Base-by-base conservation (phyloP, 805 yeast genomes). In the Priceomyces carsonii region DNA sequence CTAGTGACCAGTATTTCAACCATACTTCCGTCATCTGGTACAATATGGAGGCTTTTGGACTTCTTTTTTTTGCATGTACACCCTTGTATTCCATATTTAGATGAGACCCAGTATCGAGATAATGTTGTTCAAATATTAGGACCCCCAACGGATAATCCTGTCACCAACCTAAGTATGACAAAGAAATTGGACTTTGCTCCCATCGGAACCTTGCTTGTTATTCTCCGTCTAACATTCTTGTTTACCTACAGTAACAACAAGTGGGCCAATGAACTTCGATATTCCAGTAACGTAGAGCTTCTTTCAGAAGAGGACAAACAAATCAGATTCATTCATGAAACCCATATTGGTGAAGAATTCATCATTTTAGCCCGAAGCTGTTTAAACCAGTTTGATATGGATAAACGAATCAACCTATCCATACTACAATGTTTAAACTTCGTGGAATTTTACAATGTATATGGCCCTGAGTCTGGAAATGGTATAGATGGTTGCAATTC, bases 391-490 rank as follows among this genome's bases (percentile, higher is more conserved):
- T 23, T 23, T 7, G 26, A 23, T 23, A 5, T 23, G 26, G 26
- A 23, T 5, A 23, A 23, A 7, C 26, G 26, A 23, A 23, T 23
- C 5, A 23, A 23, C 26, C 8, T 23, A 5, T 23, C 26, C 6
- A 23, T 23, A 23, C 26, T 21, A 21, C 24, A 21, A 21, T 21
- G 24, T 21, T 21, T 21, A 10, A 21, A 8, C 10, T 21, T 21
- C 10, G 24, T 21, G 24, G 24, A 21, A 21, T 21, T 21, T 10
- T 21, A 21, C 24, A 21, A 21, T 21, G 24, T 21, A 21, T 21
- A 21, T 21, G 14, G 26, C 26, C 26, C 26, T 15, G 26, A 23
- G 8, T 23, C 26, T 23, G 26, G 26, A 6, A 23, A 23, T 23
- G 26, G 7, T 7, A 7, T 23, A 23, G 26, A 23, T 23, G 26